Base-by-base conservation (phyloP, 306 rosid genomes). In the Pterocarpus santalinus region DNA sequence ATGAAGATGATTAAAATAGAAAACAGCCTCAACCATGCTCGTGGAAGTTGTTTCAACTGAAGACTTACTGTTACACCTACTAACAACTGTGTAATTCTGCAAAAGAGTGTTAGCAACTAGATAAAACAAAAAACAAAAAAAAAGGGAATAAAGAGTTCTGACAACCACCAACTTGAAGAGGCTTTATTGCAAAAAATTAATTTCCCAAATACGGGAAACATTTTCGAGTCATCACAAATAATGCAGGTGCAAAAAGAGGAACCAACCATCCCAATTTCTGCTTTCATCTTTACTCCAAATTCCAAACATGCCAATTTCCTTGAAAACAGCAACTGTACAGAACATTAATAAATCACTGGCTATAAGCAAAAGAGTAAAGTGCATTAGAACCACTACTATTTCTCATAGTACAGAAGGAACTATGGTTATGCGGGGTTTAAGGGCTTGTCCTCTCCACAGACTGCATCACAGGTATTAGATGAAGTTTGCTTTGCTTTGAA, bases 11-110 rank as follows among this genome's bases (percentile, higher is more conserved):
- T 76, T 7, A 86, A 64, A 77, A 86, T 53, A 3, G 90, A 79
- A 76, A 86, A 77, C 11, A 91, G 43, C 56, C 85, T 58, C 8
- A 84, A 73, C 61, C 82, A 82, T 52, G 62, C 3, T 73, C 84
- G 77, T 33, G 87, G 49, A 61, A 85, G 83, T 13, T 80, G 89
- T 65, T 79, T 86, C 8, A 70, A 60, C 38, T 62, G 60, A 60
- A 90, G 79, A 63, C 90, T 91, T 65, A 86, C 3, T 1, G 81
- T 79, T 30, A 88, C 78, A 33, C 89, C 75, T n/a, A 87, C 85
- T 51, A 87, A n/a, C 41, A 93, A 47, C 84, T 90, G 69, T 71
- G 83, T 63, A 1, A 86, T 70, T 15, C 97, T 96, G 0, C 87
- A 91, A 65, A 91, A 84, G 51, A 88, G 53, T 22, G 0, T 22